phyloP scores from a whole-genome alignment of 2,329 filamentous ascomycete genomes.

The Phyllosticta paracitricarpa region DNA sequence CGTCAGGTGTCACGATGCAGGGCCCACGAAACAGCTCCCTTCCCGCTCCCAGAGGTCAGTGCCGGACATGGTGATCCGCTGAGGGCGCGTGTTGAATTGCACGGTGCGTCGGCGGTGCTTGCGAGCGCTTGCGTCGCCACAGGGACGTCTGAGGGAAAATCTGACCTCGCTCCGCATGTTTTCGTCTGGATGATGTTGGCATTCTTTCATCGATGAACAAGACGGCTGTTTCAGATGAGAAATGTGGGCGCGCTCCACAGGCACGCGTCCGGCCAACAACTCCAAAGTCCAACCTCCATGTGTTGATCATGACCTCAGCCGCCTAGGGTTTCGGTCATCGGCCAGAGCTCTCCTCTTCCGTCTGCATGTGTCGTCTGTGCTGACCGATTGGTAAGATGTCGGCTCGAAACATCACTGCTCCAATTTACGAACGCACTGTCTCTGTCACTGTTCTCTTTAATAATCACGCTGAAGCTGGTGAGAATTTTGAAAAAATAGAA shows the following conservation, averaged over 20 bases:
- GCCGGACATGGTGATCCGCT: neutral
- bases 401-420: neutral
- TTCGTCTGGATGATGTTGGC: neutral
- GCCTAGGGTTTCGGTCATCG: neutral
- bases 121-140: neutral
- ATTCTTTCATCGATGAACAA: neutral
- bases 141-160: neutral
- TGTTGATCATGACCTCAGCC: neutral
- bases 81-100: neutral
- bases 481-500: neutral
- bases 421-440: neutral
- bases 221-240: neutral
- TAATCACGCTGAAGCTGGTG: neutral
- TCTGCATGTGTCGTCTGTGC: neutral
- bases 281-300: neutral
- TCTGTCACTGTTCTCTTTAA: neutral
- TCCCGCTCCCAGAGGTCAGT: neutral
- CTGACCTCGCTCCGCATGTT: neutral
- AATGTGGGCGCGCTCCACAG: neutral
- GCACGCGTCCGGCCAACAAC: neutral
- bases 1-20: neutral
- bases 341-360: neutral
- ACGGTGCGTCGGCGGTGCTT: neutral
- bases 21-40: neutral
- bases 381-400: neutral